Percentiles rank a stretch among this genome's conserved stretches.
These are phyloP conservation scores for Xylaria longipes DNA, from an alignment of 495 filamentous ascomycete genomes.

Conservation along the genomic window DNA sequence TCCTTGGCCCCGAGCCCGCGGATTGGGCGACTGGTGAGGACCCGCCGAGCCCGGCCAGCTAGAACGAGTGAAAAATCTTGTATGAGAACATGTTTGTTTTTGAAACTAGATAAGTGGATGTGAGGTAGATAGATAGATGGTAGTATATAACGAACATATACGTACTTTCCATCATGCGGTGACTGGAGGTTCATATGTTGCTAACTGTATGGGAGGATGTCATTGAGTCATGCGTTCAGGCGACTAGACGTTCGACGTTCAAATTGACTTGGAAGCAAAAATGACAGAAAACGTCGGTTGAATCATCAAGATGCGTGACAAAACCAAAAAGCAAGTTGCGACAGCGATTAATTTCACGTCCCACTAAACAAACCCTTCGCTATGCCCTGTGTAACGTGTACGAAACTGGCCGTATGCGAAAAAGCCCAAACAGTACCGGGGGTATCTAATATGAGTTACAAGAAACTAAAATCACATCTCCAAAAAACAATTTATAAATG, in stretches of 20 bases:
- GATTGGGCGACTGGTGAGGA: slow-evolving; percentile 64
- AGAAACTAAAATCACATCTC: slow-evolving; percentile 21
- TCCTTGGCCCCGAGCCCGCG: slow-evolving; percentile 58
- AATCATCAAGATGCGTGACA: not conserved
- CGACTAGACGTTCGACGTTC: not conserved
- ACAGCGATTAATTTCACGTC: slow-evolving; percentile 16
- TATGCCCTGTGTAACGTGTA: slow-evolving; percentile 16
- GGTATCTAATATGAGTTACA: slow-evolving; percentile 41
- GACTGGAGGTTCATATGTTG: not conserved
- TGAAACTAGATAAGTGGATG: not conserved
- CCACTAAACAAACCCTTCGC: slow-evolving; percentile 12
- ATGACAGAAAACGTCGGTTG: not conserved
- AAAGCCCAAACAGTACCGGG: slow-evolving; percentile 30
- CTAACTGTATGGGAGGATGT: not conserved
- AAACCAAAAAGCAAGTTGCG: not conserved
- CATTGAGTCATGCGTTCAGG: not conserved
- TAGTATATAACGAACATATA: not conserved
- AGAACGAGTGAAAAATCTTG: slow-evolving; percentile 11
- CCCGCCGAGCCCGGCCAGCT: slow-evolving; percentile 58
- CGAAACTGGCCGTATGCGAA: slow-evolving; percentile 26
- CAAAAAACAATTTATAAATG: slow-evolving; percentile 32
- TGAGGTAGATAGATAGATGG: not conserved
- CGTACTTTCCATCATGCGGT: not conserved
- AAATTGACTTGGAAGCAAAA: not conserved
- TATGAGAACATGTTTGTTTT: not conserved